phyloP scores from a whole-genome alignment of 2,329 filamentous ascomycete species.

The Blumeria graminis region DNA sequence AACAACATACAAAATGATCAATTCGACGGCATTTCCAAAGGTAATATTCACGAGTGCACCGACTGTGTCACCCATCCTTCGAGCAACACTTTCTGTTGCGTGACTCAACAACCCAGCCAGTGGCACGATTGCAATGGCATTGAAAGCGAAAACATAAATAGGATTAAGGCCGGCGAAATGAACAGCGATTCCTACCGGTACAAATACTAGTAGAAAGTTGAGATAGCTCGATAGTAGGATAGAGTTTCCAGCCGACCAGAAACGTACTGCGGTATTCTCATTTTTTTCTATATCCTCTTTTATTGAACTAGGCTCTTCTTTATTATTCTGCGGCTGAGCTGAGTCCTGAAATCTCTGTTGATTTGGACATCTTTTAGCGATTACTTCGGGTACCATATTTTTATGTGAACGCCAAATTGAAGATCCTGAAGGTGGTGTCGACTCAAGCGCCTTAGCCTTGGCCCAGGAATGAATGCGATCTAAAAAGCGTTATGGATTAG shows the following conservation, averaged over 20 bases:
- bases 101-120: conserved; percentile 47
- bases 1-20: conserved; percentile 45
- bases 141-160: conserved; percentile 46
- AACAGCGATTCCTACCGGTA: conserved; percentile 50
- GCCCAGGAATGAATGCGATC: conserved; percentile 32
- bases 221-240: conserved; percentile 52
- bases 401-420: conserved; percentile 14
- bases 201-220: conserved; percentile 54
- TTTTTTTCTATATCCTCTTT: conserved; percentile 10
- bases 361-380: conserved; percentile 7
- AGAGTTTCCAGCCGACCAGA: conserved; percentile 22
- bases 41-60: conserved; percentile 54
- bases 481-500: conserved; percentile 13
- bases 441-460: conserved; percentile 28
- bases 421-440: conserved; percentile 10
- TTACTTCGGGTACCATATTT: not conserved
- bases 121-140: conserved; percentile 52
- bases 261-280: conserved; percentile 12
- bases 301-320: conserved; percentile 30
- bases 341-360: conserved; percentile 11
- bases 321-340: conserved; percentile 22
- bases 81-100: conserved; percentile 53
- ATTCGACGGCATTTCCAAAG: conserved; percentile 56
- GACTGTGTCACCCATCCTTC: conserved; percentile 46
- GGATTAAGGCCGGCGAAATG: conserved; percentile 28